phyloP scores from a whole-genome alignment of 768 basidiomycete genomes.

The Boletus insuetus region DNA sequence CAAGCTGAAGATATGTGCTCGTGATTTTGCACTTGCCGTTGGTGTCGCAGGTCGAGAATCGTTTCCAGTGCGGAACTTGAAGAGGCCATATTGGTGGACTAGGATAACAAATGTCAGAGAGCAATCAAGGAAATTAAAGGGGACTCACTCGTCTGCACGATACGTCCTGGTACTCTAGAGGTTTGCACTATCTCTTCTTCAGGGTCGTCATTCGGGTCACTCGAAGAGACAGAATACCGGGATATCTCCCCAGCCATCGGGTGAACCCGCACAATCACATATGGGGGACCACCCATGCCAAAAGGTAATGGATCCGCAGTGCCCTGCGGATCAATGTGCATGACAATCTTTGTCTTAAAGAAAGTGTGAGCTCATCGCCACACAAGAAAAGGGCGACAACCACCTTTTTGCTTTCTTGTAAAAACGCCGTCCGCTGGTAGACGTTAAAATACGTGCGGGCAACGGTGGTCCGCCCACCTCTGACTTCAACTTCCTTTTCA shows the following conservation, averaged over 20 bases:
- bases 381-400: constrained; percentile 4
- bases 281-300: constrained; percentile 65
- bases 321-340: constrained; percentile 80
- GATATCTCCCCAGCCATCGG: constrained; percentile 82
- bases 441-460: constrained; percentile 89
- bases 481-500: constrained; percentile 73
- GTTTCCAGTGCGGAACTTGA: constrained; percentile 79
- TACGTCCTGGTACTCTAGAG: constrained; percentile 64
- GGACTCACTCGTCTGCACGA: constrained; percentile 77
- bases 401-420: constrained; percentile 81
- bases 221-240: constrained; percentile 73
- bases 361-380: constrained; percentile 5
- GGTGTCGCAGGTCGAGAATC: constrained; percentile 85
- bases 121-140: background rate
- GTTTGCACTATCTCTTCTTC: constrained; percentile 86
- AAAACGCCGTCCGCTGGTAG: constrained; percentile 77
- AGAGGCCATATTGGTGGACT: constrained; percentile 90
- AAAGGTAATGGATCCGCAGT: constrained; percentile 77
- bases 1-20: constrained; percentile 83
- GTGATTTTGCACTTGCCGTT: constrained; percentile 65
- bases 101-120: background rate
- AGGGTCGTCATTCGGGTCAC: constrained; percentile 66
- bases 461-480: constrained; percentile 55
- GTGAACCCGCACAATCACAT: constrained; percentile 77
- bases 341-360: constrained; percentile 76